phyloP scores from a whole-genome alignment of 2,329 filamentous ascomycete genomes.

The Colletotrichum sp. region DNA sequence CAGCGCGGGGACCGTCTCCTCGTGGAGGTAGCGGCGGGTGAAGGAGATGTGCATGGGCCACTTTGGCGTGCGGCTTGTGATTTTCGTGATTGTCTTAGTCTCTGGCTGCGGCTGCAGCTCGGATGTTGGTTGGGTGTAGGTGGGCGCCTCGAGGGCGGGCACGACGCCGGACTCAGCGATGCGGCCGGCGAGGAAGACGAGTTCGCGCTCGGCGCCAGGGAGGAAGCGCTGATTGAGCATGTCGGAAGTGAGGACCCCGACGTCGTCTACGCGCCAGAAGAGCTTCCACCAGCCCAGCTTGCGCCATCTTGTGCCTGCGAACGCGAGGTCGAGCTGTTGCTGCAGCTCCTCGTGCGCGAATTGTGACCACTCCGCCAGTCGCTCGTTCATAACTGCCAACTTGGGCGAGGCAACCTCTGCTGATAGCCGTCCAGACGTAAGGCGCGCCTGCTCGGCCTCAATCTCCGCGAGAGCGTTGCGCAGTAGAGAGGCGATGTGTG shows the following conservation, averaged over 20 bases:
- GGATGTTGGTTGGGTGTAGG: slow-evolving; percentile 40
- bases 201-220: slow-evolving; percentile 75
- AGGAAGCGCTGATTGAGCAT: slow-evolving; percentile 81
- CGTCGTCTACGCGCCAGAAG: slow-evolving; percentile 93
- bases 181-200: slow-evolving; percentile 83
- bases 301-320: slow-evolving; percentile 77
- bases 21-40: slow-evolving; percentile 69
- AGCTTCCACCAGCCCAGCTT: slow-evolving; percentile 93
- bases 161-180: slow-evolving; percentile 58
- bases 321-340: slow-evolving; percentile 77
- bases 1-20: slow-evolving; percentile 71
- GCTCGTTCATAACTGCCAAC: slow-evolving; percentile 55
- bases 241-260: slow-evolving; percentile 80
- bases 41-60: slow-evolving; percentile 80
- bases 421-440: slow-evolving; percentile 36
- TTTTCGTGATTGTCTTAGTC: not conserved
- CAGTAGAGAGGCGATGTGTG: slow-evolving; percentile 72
- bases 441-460: slow-evolving; percentile 49
- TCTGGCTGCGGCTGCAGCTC: slow-evolving; percentile 17
- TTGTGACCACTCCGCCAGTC: slow-evolving; percentile 77
- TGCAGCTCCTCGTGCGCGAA: slow-evolving; percentile 83
- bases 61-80: slow-evolving; percentile 33
- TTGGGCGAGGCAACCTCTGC: slow-evolving; percentile 39
- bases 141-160: not conserved
- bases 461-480: slow-evolving; percentile 57